Evolutionary conservation across 2,329 filamentous ascomycete genomes (phyloP).

Genomic region (Beauveria bassiana): DNA sequence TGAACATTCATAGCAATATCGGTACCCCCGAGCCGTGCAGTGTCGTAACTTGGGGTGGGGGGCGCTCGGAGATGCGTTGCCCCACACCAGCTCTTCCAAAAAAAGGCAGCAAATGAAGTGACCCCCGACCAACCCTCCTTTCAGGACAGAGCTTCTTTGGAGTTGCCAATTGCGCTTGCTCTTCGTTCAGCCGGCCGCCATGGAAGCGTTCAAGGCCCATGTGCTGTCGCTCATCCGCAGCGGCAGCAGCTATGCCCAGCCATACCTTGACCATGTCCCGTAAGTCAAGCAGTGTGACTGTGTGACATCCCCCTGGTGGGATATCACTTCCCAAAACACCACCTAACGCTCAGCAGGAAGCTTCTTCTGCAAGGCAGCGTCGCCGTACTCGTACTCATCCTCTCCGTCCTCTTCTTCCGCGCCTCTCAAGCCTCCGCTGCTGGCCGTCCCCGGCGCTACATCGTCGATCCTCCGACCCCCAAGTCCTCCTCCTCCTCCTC

Average conservation of each 20-base stretch:
- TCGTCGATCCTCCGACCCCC: slow-evolving; percentile 50
- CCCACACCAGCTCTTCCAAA: slow-evolving; percentile 8
- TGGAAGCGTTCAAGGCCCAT: slow-evolving; percentile 8
- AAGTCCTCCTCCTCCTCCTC: slow-evolving; percentile 51
- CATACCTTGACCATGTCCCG: slow-evolving; percentile 10
- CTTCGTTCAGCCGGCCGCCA: not conserved
- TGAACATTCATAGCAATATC: not conserved
- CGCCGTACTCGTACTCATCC: slow-evolving; percentile 22
- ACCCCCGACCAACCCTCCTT: not conserved
- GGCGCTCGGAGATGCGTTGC: not conserved
- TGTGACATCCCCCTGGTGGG: not conserved
- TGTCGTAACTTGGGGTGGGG: not conserved
- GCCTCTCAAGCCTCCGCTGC: slow-evolving; percentile 22
- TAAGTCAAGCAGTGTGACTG: not conserved
- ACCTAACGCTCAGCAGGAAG: slow-evolving; percentile 16
- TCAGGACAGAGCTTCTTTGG: not conserved
- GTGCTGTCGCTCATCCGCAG: slow-evolving; percentile 5
- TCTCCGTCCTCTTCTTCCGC: slow-evolving; percentile 25
- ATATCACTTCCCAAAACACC: not conserved
- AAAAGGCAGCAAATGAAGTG: not conserved
- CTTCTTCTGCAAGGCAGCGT: slow-evolving; percentile 21
- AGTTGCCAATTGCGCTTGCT: not conserved
- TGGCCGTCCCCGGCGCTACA: slow-evolving; percentile 46
- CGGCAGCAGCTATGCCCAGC: not conserved
- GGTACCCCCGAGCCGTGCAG: not conserved